Base-by-base conservation (phyloP, 257 asterid genomes). In the Scutellaria barbata region DNA sequence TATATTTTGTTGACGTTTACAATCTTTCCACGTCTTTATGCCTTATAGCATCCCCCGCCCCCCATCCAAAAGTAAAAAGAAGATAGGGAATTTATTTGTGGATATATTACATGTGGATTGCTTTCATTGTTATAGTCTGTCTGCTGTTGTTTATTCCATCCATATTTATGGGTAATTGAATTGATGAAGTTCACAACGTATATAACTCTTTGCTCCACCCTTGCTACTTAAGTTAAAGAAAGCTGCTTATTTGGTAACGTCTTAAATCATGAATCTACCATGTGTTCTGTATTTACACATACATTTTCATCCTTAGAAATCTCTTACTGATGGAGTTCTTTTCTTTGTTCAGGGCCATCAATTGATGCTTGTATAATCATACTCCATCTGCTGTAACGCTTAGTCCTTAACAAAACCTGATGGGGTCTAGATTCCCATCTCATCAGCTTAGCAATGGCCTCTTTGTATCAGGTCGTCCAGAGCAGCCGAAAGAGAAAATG, bases 381-480 rank as follows among this genome's bases (percentile, higher is more conserved):
- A 69, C 66, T 65, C 40, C n/a, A 22, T 51, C 57, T 63, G 48
- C 60, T 63, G 16, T 65, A 40, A 66, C 75, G 45, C 69, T 58
- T 73, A 52, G 30, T 42, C 66, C 74, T 25, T 68, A 70, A 73
- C 79, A 58, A 72, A 73, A 37, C 69, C 68, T 10, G 58, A 92
- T 92, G 98, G 98, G 96, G 75, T 88, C 96, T 68, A 81, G 98
- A 77, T 92, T 92, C 84, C 98, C 91, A 14, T 92, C 98, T 48
- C 98, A 92, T 83, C 95, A 90, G 85, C 96, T 92, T 66, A 89
- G 96, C 85, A 92, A 85, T 78, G 96, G 96, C 66, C 96, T 92
- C 62, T 88, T 80, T 30, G 96, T 92, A 42, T 89, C 98, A 0
- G 98, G 96, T 61, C 92, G 95, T 61, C 95, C 95, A 8, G 96